Base-by-base conservation (phyloP, 2,329 filamentous ascomycete genomes). In the Ascochyta rabiei region DNA sequence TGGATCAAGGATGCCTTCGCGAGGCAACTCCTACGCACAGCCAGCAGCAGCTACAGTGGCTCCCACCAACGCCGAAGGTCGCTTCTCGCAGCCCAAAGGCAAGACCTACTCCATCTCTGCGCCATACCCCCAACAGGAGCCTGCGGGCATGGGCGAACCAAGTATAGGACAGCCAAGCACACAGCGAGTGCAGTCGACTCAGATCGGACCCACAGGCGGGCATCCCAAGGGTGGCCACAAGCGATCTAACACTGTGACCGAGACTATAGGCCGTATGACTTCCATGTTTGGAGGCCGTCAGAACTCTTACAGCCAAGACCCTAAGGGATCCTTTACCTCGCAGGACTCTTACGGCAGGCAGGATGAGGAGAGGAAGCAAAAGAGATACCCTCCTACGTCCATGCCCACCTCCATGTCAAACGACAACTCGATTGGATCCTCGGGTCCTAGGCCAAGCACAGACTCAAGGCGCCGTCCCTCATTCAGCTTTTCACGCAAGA, bases 1-100 rank as follows among this genome's bases (percentile, higher is more conserved):
- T 57, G 73, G 78, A 48, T 75, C 77, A 71, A 73, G 86, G 58
- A 83, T 95, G 44, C 89, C 90, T 61, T 91, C 88, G 62, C 86
- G 89, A 61, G 83, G 89, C 35, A 82, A 81, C 73, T 89, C 90
- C 53, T 97, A 98, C 74, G 91, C 91, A 61, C 91, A 96, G 75
- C 95, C 93, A 43, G 88, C 88, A 40, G 91, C 91, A 50, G 93
- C 95, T 26, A 86, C 91, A 42, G 88, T 97, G 56, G 92, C 92
- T 43, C 88, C 89, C 64, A 95, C 92, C 47, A 96, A 95, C 74
- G 92, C 85, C 4, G 90, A 96, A 73, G 93, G 92, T 60, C 89
- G 89, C 60, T 91, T 98, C 67, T 90, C 95, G 62, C 93, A 96
- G 77, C 82, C 76, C 62, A 85, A 83, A 73, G 79, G 82, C 60